Evolutionary conservation across 225 moss, liverwort and hornwort species (phyloP).

Genomic region (Marchantia polymorpha): DNA sequence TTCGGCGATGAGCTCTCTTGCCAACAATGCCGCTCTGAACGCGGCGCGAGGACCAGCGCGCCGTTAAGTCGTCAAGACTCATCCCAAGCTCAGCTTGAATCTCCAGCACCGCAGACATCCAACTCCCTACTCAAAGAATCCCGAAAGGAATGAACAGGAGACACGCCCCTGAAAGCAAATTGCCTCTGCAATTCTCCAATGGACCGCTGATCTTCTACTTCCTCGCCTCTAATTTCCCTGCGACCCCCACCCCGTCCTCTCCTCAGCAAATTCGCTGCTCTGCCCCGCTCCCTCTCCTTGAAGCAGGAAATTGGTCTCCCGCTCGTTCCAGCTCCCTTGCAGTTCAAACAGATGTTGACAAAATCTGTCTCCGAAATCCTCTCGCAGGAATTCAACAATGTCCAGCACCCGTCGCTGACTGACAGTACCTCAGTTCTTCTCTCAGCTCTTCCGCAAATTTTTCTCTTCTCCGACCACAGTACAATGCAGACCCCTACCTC

Average conservation of each 20-base stretch:
- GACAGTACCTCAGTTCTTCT: slow-evolving; percentile 33
- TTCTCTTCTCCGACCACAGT: neutral
- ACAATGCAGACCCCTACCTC: neutral
- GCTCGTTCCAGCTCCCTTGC: neutral
- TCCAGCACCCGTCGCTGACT: slow-evolving; percentile 20
- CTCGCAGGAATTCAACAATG: neutral
- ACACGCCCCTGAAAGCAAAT: neutral
- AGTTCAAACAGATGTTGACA: slow-evolving; percentile 14
- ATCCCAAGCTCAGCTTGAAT: slow-evolving; percentile 97
- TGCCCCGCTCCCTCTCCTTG: neutral
- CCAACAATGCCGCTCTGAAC: slow-evolving; percentile 99
- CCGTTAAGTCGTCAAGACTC: slow-evolving; percentile 96
- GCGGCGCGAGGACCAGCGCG: slow-evolving; percentile 73
- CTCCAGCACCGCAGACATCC: slow-evolving; percentile 90
- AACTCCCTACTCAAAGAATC: slow-evolving; percentile 32
- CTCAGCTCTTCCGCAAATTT: slow-evolving; percentile 15
- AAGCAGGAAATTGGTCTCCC: neutral
- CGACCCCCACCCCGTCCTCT: neutral
- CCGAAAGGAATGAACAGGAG: neutral
- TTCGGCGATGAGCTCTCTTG: slow-evolving; percentile 86
- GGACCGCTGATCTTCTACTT: neutral
- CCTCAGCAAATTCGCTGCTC: neutral
- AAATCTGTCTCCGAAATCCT: slow-evolving; percentile 19
- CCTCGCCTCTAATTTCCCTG: neutral
- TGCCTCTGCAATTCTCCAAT: slow-evolving; percentile 1